These are phyloP conservation scores for Fusarium verrucosum DNA, from an alignment of 2,329 filamentous ascomycete species.

Conservation along the genomic window DNA sequence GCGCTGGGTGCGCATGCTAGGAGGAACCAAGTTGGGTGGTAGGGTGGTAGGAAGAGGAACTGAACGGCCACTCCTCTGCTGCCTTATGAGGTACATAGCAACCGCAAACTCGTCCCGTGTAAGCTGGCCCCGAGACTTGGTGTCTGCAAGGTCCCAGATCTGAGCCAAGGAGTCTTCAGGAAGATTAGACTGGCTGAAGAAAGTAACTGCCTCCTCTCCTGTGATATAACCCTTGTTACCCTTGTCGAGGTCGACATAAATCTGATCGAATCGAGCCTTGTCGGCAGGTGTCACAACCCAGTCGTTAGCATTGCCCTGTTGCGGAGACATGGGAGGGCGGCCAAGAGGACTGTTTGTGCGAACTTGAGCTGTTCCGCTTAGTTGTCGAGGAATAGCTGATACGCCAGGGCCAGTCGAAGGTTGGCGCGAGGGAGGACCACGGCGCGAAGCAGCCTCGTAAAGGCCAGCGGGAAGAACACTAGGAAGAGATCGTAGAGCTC, in stretches of 20 bases:
- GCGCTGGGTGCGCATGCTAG: slow-evolving; percentile 77
- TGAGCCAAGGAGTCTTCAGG: slow-evolving; percentile 89
- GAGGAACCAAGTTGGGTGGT: slow-evolving; percentile 84
- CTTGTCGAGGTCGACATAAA: slow-evolving; percentile 87
- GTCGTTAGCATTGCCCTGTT: slow-evolving; percentile 59
- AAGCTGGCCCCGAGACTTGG: slow-evolving; percentile 87
- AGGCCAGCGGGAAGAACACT: slow-evolving; percentile 82
- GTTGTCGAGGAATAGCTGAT: slow-evolving; percentile 80
- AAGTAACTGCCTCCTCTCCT: slow-evolving; percentile 92
- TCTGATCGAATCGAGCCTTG: slow-evolving; percentile 86
- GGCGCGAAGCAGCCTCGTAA: slow-evolving; percentile 87
- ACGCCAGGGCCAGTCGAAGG: slow-evolving; percentile 63
- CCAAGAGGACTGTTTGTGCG: slow-evolving; percentile 68
- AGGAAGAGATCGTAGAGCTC: slow-evolving; percentile 81
- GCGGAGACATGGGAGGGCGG: slow-evolving; percentile 58
- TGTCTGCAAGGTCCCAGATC: slow-evolving; percentile 97
- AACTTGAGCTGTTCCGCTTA: slow-evolving; percentile 75
- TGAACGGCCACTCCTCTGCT: slow-evolving; percentile 78
- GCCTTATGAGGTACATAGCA: slow-evolving; percentile 95
- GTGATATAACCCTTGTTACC: slow-evolving; percentile 83
- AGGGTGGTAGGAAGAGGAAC: slow-evolving; percentile 76
- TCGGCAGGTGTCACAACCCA: slow-evolving; percentile 88
- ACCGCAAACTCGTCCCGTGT: slow-evolving; percentile 93
- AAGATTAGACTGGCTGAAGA: slow-evolving; percentile 91
- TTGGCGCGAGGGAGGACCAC: slow-evolving; percentile 60